Conservation (phyloP, 2,329 filamentous ascomycete genomes). For the Exophiala calicioides region DNA sequence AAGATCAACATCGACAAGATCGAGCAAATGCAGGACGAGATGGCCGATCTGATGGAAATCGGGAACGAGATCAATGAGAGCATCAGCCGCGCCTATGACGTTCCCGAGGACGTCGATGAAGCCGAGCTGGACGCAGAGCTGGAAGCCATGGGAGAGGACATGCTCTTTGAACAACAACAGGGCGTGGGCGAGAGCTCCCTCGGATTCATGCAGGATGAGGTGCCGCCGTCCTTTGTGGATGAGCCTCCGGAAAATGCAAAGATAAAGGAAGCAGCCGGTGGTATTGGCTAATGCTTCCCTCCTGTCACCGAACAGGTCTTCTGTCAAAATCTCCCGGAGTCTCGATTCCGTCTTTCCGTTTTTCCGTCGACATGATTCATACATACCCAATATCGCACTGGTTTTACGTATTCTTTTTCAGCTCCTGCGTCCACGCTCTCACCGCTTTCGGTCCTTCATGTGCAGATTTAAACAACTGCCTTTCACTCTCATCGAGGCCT, state of each 20-base stretch:
- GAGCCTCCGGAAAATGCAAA: constrained; percentile 72
- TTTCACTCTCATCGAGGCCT: constrained; percentile 87
- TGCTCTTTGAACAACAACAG: constrained; percentile 72
- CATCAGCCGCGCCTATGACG: constrained; percentile 84
- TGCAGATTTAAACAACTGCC: constrained; percentile 70
- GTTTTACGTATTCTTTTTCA: constrained; percentile 27
- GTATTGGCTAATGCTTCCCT: constrained; percentile 17
- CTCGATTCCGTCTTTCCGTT: neutral
- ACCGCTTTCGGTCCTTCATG: constrained; percentile 69
- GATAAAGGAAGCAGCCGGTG: constrained; percentile 68
- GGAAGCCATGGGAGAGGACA: constrained; percentile 89
- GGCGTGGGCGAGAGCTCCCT: constrained; percentile 67
- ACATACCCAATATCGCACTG: neutral
- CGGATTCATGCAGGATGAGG: constrained; percentile 85
- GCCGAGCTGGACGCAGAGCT: constrained; percentile 93
- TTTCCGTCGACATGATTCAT: neutral
- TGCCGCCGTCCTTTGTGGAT: constrained; percentile 85
- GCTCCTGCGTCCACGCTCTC: constrained; percentile 26
- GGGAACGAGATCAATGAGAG: constrained; percentile 98
- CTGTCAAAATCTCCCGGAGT: no score
- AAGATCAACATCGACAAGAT: constrained; percentile 98
- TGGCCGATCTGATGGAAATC: constrained; percentile 95
- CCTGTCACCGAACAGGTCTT: neutral
- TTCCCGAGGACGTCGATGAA: constrained; percentile 97
- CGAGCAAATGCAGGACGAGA: constrained; percentile 95